Evolutionary conservation across 179 eudicot species (phyloP).

Genomic region (Beta lomatogona): DNA sequence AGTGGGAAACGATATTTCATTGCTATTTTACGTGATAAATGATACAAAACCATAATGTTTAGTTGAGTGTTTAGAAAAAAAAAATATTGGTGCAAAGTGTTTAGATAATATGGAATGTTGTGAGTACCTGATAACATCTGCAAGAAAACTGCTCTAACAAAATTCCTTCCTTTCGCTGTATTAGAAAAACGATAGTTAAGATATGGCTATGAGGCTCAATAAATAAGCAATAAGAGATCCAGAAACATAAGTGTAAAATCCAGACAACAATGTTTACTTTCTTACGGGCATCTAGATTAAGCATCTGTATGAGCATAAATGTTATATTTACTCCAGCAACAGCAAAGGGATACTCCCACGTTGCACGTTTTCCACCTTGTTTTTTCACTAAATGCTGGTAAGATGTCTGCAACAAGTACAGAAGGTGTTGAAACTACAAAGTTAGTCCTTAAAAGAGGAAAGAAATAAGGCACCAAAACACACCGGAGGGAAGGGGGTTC

Average conservation of each 20-base stretch:
- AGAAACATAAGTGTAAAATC: not conserved
- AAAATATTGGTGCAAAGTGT: no score
- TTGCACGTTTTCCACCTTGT: conserved; percentile 66
- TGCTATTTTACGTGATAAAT: not conserved
- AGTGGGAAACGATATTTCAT: not conserved
- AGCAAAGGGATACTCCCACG: conserved; percentile 94
- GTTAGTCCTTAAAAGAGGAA: no score
- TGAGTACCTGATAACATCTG: conserved; percentile 71
- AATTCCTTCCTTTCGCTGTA: conserved; percentile 72
- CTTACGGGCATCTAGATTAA: conserved; percentile 62
- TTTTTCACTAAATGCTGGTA: conserved; percentile 65
- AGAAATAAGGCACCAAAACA: not conserved
- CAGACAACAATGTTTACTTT: not conserved
- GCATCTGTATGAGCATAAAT: conserved; percentile 90
- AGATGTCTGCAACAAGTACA: conserved; percentile 50
- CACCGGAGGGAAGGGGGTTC: not conserved
- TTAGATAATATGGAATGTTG: no score
- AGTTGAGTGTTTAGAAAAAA: no score
- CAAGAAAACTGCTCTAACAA: conserved; percentile 67
- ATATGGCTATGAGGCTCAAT: not conserved
- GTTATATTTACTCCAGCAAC: conserved; percentile 92
- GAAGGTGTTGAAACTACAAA: not conserved
- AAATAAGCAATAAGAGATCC: not conserved
- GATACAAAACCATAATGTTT: no score
- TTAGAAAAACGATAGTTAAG: conserved; percentile 9